Evolutionary conservation across 2,329 filamentous ascomycete genomes (phyloP), one percentile per base, ranked within the genome.

Genomic region (Trichoderma atrobrunneum): DNA sequence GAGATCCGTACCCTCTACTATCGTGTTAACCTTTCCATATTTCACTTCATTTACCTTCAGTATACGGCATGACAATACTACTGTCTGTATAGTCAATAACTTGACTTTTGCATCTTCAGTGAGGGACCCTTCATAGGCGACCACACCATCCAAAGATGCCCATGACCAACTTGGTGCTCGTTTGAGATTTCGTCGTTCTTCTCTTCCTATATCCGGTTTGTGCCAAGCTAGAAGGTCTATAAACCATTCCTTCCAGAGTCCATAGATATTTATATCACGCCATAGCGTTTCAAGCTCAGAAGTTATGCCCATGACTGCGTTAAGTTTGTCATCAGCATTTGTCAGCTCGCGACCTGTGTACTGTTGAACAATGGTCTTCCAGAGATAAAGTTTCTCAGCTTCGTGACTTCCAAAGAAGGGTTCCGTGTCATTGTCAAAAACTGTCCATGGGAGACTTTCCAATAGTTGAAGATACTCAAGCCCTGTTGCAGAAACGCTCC

Each of bases 111-210:
- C 54, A 43, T 68, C 65, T 56, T 68, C 34, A 16, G 51, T 12
- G 18, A 68, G 5, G 3, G 54, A 12, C 10, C 18, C 51, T 24
- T 68, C 34, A 21, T 68, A 68, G 26, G 2, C 12, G n/a, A 68
- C 16, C 54, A 11, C 34, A 16, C 65, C 54, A 30, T 68, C 56
- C 2, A 68, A 7, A 48, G 65, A 68, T 6, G 65, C 65, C 65
- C 65, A 68, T 24, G 65, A 68, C 65, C 65, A 68, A 16, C 65
- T 68, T 7, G 65, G 65, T 1, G 65, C 65, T 21, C 65, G 34
- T 14, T 43, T 21, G 7, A 68, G 24, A 18, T 59, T 14, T 18
- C 65, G 54, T 24, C 7, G 10, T 11, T 43, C 12, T 30, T 68
- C 65, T 10, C 65, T 59, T 28, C 32, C 54, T 10, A n/a, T 18